Conservation (phyloP, 75 land plant genomes). For the Sequoiadendron giganteum region DNA sequence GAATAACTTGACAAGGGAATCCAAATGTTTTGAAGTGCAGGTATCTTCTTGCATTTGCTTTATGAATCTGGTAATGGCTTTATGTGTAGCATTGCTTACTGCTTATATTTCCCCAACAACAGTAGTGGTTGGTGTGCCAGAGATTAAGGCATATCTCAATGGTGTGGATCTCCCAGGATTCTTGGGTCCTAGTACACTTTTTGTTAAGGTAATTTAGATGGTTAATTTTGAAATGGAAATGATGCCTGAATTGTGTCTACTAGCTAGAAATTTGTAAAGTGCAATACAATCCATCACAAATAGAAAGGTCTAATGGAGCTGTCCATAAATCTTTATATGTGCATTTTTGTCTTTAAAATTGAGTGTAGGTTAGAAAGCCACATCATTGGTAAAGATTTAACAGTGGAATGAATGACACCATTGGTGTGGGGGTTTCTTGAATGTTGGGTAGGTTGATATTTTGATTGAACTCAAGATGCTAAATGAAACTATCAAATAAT, state of each 20-base stretch:
- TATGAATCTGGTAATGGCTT: slow-evolving; percentile 49
- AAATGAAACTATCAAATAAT: too few species aligned
- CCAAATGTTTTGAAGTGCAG: slow-evolving; percentile 32
- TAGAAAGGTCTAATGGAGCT: too few species aligned
- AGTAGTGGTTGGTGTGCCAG: slow-evolving; percentile 90
- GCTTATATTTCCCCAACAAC: slow-evolving; percentile 75
- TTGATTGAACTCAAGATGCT: too few species aligned
- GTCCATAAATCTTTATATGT: too few species aligned
- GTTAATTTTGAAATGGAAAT: neutral
- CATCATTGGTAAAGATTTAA: too few species aligned
- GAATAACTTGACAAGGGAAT: neutral
- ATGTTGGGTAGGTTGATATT: too few species aligned
- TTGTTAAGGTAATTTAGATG: slow-evolving; percentile 67
- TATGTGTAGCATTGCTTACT: slow-evolving; percentile 50
- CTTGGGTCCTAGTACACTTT: slow-evolving; percentile 54
- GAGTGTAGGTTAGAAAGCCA: too few species aligned
- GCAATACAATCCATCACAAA: too few species aligned
- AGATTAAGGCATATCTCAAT: slow-evolving; percentile 89
- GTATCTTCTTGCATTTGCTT: slow-evolving; percentile 44
- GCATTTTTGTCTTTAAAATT: too few species aligned
- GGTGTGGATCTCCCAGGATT: slow-evolving; percentile 79
- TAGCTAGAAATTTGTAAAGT: neutral
- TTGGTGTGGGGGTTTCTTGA: too few species aligned
- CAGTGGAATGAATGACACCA: too few species aligned
- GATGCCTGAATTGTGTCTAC: neutral